Percentiles rank a stretch among this genome's conserved stretches.
Conservation (phyloP, 1,139 yeast species). For the Pichia sp. region DNA sequence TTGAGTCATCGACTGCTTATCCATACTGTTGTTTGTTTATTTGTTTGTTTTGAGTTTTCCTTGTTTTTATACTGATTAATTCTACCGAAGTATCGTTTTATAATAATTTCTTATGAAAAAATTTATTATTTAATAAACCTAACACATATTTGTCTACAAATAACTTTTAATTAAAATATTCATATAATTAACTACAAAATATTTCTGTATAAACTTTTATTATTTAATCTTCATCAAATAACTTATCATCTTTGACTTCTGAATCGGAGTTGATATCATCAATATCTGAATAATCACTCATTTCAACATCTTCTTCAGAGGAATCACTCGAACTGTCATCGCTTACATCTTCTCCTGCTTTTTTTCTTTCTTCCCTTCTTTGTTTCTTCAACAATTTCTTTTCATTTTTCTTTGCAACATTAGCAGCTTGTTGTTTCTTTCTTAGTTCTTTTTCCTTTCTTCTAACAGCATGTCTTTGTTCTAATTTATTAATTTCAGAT, state of each 20-base stretch:
- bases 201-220: no score
- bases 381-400: slow-evolving; percentile 67
- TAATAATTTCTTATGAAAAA: no score
- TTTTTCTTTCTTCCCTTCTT: slow-evolving; percentile 59
- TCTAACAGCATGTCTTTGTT: slow-evolving; percentile 59
- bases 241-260: slow-evolving; percentile 18
- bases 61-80: no score
- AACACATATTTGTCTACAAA: no score
- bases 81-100: no score
- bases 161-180: no score
- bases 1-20: no score
- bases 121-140: no score
- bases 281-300: slow-evolving; percentile 12
- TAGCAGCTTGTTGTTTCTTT: slow-evolving; percentile 71
- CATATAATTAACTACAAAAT: no score
- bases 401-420: slow-evolving; percentile 70
- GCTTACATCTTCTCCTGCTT: slow-evolving; percentile 31
- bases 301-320: slow-evolving; percentile 22
- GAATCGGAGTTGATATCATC: slow-evolving; percentile 11
- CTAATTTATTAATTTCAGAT: slow-evolving; percentile 55
- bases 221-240: slow-evolving; percentile 19
- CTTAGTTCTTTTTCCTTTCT: slow-evolving; percentile 63
- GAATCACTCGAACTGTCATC: slow-evolving; percentile 24
- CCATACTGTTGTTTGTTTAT: no score
- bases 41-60: no score